Conservation (phyloP, 2,329 filamentous ascomycete species). For the Pyrenochaeta sp. region DNA sequence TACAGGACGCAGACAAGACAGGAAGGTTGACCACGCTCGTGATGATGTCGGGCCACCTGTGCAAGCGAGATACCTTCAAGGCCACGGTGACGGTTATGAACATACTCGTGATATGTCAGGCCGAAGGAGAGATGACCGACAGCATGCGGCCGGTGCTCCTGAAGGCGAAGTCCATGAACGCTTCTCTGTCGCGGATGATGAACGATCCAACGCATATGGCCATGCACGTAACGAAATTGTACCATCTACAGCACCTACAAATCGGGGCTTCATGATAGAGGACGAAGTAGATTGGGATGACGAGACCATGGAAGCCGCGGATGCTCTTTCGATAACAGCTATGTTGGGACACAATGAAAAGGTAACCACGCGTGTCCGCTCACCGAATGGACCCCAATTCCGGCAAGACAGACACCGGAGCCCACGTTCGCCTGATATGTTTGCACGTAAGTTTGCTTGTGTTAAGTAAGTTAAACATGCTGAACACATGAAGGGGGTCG, state of each 20-base stretch:
- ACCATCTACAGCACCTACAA: background rate
- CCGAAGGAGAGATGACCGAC: background rate
- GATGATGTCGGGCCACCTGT: background rate
- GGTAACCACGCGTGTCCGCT: background rate
- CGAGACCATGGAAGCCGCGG: background rate
- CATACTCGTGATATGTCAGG: background rate
- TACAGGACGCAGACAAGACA: background rate
- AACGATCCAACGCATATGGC: background rate
- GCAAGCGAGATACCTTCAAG: background rate
- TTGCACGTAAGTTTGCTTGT: background rate
- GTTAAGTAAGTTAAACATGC: background rate
- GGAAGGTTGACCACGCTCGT: background rate
- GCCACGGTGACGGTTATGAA: background rate
- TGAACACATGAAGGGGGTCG: background rate
- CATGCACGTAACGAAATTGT: background rate
- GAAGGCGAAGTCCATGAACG: background rate
- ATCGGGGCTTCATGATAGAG: background rate
- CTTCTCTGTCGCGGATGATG: background rate
- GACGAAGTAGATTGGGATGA: slow-evolving; percentile 7
- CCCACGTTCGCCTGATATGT: too few relatives aligned
- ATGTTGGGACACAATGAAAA: background rate
- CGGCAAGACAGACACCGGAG: background rate
- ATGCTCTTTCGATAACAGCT: background rate
- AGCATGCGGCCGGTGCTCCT: background rate
- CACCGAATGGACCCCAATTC: background rate